These are phyloP conservation scores for Marsdenia floribunda DNA, from an alignment of 257 asterid species.

Conservation along the genomic window DNA sequence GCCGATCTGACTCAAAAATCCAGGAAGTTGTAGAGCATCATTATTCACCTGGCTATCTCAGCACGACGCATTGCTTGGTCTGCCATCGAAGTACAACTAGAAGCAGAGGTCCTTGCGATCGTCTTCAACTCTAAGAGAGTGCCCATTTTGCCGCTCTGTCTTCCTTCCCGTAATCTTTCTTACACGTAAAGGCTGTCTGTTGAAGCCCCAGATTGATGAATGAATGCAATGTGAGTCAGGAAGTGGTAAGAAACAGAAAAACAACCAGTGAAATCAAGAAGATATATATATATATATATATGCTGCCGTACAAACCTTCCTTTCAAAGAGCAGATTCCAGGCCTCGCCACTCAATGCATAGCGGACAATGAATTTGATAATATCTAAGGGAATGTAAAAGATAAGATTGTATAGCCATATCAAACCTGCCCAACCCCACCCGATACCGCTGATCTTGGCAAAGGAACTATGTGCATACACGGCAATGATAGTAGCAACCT, in stretches of 20 bases:
- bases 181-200: conserved; percentile 26
- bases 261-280: neutral
- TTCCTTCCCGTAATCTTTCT: conserved; percentile 23
- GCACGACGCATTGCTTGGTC: conserved; percentile 27
- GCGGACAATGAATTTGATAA: conserved; percentile 21
- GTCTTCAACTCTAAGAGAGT: conserved; percentile 22
- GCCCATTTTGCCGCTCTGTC: conserved; percentile 26
- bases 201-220: neutral
- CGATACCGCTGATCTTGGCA: conserved; percentile 27
- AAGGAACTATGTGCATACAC: conserved; percentile 26
- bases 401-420: conserved; percentile 32
- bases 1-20: neutral
- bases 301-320: conserved; percentile 21
- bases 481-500: conserved; percentile 29
- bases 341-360: conserved; percentile 31
- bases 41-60: conserved; percentile 24
- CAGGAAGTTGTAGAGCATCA: neutral
- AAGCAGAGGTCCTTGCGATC: conserved; percentile 8
- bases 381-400: conserved; percentile 26
- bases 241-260: neutral
- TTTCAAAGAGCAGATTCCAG: conserved; percentile 28
- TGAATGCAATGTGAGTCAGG: neutral
- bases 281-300: too few relatives aligned
- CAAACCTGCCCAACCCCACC: conserved; percentile 36
- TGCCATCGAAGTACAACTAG: conserved; percentile 11